Evolutionary conservation across 2,329 filamentous ascomycete species (phyloP), one percentile per base, ranked within the genome.

Genomic region (Diplodia corticola): DNA sequence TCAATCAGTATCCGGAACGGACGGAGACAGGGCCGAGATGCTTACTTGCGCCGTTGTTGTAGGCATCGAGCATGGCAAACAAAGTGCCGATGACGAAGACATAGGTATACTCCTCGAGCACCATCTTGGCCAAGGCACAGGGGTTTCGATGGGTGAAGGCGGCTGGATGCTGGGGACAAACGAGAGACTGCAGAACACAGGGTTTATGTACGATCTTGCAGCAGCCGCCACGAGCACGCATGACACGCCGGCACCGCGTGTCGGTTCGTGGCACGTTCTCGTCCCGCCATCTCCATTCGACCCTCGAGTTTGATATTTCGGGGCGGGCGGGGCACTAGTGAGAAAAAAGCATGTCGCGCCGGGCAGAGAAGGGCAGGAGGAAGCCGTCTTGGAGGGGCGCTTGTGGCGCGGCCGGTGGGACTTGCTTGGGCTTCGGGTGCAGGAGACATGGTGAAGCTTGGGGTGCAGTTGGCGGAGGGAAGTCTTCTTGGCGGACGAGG

Each of bases 31-130:
- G 68, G 59, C 67, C 22, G 33, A 9, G 57, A 17, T 30, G 85
- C 88, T 79, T 80, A 91, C 89, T 91, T 72, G 89, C 89, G 77
- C 89, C 89, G 77, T 91, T 92, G 84, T 92, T 92, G 84, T 83
- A 91, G 68, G 89, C 89, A 79, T 92, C 89, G 57, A 92, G 86
- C 77, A 91, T 78, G 80, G 89, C 89, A 83, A 92, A 91, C 72
- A 88, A 80, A 28, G 89, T 91, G 86, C 89, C 89, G 71, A 92
- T 88, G 80, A 82, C 89, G 76, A 92, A 91, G 74, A 92, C 78
- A 77, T 92, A 91, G 72, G 84, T 86, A 77, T 90, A 91, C 71
- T 88, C 76, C 73, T 85, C 76, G 71, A 89, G 83, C 73, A 79
- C 78, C 85, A 87, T 88, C 69, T 80, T 85, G 80, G 71, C 53